A percentile compares a stretch with the other conserved stretches of the same genome.
These are phyloP conservation scores for Aspergillus quadricinctus DNA, from an alignment of 2,329 filamentous ascomycete species.

Conservation along the genomic window DNA sequence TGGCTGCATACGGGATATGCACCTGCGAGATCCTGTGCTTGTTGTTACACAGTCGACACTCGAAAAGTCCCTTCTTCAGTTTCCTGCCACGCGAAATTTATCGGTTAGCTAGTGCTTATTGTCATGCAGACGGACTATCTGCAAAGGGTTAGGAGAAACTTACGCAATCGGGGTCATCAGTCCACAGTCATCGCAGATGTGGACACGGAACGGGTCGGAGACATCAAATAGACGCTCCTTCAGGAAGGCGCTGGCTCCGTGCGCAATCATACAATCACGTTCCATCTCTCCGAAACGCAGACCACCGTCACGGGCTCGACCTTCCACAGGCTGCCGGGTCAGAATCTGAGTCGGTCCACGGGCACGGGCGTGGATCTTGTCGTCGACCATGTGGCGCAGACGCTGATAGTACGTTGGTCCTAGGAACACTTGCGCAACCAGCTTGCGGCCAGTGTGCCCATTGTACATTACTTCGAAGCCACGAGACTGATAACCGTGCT, in stretches of 20 bases:
- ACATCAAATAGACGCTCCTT: conserved; percentile 98
- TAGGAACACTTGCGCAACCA: conserved; percentile 91
- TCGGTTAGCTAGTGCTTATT: conserved; percentile 23
- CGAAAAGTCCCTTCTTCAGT: conserved; percentile 91
- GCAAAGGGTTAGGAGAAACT: conserved; percentile 43
- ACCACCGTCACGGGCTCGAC: conserved; percentile 95
- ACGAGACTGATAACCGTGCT: conserved; percentile 92
- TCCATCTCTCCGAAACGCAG: conserved; percentile 99
- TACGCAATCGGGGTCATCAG: conserved; percentile 99
- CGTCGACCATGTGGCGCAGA: conserved; percentile 98
- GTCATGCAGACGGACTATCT: conserved; percentile 1
- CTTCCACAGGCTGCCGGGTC: conserved; percentile 94
- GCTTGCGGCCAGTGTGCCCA: conserved; percentile 90
- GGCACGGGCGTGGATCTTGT: conserved; percentile 99
- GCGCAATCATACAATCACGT: conserved; percentile 99
- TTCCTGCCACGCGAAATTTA: conserved; percentile 53
- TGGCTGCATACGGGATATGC: conserved; percentile 95
- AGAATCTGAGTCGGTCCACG: conserved; percentile 95
- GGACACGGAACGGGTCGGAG: conserved; percentile 94
- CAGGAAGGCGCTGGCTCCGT: conserved; percentile 91
- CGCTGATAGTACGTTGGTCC: conserved; percentile 99
- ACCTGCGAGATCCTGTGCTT: conserved; percentile 98
- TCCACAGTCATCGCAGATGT: conserved; percentile 97
- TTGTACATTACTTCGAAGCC: conserved; percentile 99
- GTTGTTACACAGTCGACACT: conserved; percentile 97